Base-by-base conservation (phyloP, 1,284 basidiomycete species). In the Neolentinus lepideus region DNA sequence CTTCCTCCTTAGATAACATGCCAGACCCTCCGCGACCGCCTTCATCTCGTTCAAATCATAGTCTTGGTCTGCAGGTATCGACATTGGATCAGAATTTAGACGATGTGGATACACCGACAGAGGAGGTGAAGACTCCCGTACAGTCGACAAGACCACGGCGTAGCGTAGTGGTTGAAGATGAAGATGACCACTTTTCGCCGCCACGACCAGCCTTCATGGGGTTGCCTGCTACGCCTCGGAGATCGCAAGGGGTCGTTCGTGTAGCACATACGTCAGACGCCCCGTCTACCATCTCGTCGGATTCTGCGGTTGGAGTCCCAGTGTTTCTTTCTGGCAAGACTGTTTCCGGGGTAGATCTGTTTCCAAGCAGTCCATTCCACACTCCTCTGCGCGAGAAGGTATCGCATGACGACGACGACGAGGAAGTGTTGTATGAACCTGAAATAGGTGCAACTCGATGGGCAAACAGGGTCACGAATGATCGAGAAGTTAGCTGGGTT, bases 321-420 rank as follows among this genome's bases (percentile, higher is more conserved):
- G 62, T 81, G 25, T 81, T 76, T 61, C 59, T 83, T 52, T 73
- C 72, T 4, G 63, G 77, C 50, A 72, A 78, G 53, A 71, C 73
- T 10, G 71, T 76, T 21, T 78, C 76, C n/a, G 71, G 76, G 56
- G 78, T 77, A 53, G 84, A 85, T 56, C 47, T 67, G 12, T 84
- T 85, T 66, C 80, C 84, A 2, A 80, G 75, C 47, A 90, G 85
- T 67, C 87, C 88, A 11, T 90, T 88, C 62, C 77, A 78, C n/a
- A 81, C 80, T 1, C 88, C 86, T 1, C 65, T 85, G 55, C 81
- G 79, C 66, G 87, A 89, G 66, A 74, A 75, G 35, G 68, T 71
- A 46, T 70, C 70, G 21, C 74, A 72, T 38, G 82, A 85, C 43
- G 85, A 43, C n/a, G 84, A 84, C 16, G 78, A 77, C 25, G 84